A percentile compares a stretch with the other conserved stretches of the same genome.
phyloP scores from a whole-genome alignment of 805 yeast genomes.

The Saccharomycopsis oosterbeekiorum region DNA sequence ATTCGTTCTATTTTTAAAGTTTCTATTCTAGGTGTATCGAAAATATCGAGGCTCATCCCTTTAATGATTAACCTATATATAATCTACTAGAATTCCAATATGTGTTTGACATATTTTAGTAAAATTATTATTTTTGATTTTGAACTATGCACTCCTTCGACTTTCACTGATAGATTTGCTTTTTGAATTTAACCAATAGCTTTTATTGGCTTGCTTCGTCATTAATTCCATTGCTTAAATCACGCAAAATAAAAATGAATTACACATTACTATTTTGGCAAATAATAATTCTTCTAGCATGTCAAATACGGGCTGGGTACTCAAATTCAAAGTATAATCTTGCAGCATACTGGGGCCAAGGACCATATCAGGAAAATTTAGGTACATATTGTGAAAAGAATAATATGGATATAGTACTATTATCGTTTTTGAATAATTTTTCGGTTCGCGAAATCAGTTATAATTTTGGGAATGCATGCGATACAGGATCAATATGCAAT shows the following conservation, averaged over 20 bases:
- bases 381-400: constrained; percentile 11
- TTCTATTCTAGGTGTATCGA: neutral
- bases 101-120: too few species aligned
- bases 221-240: neutral
- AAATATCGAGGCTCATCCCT: neutral
- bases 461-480: constrained; percentile 10
- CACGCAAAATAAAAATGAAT: neutral
- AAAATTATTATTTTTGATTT: too few species aligned
- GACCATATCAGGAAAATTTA: constrained; percentile 25
- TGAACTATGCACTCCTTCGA: too few species aligned
- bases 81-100: too few species aligned
- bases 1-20: neutral
- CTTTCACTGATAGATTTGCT: too few species aligned
- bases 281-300: neutral
- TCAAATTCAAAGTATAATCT: constrained; percentile 31
- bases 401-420: constrained; percentile 25
- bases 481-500: constrained; percentile 20
- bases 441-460: neutral
- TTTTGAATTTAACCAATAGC: too few species aligned
- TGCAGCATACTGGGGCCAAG: constrained; percentile 74
- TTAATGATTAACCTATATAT: too few species aligned
- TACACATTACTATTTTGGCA: neutral
- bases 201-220: too few species aligned
- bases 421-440: constrained; percentile 26
- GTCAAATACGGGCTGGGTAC: neutral